Evolutionary conservation across 202 grass and related monocot genomes (phyloP), one percentile per base, ranked within the genome.

Genomic region (Carex sylvatica): DNA sequence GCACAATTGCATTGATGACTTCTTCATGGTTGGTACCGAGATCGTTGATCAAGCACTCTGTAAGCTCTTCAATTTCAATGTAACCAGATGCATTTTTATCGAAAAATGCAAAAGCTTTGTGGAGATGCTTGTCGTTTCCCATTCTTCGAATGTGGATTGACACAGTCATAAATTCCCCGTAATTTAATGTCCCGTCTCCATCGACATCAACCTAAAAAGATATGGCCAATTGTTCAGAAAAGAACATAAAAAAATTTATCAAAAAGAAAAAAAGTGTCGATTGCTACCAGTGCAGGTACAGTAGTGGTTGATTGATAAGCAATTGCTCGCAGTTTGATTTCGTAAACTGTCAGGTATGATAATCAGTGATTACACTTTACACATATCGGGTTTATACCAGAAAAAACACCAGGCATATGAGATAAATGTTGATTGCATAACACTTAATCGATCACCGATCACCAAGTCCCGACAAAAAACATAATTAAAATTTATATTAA

Each of bases 1-100:
- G 82, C 11, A 97, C 85, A 81, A 97, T 97, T 65, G 89, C 64
- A 83, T 79, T 84, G 69, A 97, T 89, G 83, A 97, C 59, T 56
- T 93, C 94, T 59, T 97, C 94, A 79, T 78, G 89, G 79, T 83
- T 85, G 49, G 69, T 81, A n/a, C 88, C 87, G 20, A 93, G 60
- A 69, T 91, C 94, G 61, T 93, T 85, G 64, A 66, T 70, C 84
- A 97, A 81, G 3, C 85, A 90, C 4, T 85, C 87, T 71, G 79
- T 88, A 60, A 97, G 93, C 82, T 97, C 93, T 87, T 93, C 93
- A 24, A 93, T 93, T 81, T 97, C 93, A 82, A 97, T 97, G 74
- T 90, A 97, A 2, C 91, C 93, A 31, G 84, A 91, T 59, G 74
- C 84, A 24, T 97, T 88, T 67, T 30, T 80, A 79, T 97, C 93